These are phyloP conservation scores for Alternaria postmessia DNA, from an alignment of 2,329 filamentous ascomycete genomes.

Conservation along the genomic window DNA sequence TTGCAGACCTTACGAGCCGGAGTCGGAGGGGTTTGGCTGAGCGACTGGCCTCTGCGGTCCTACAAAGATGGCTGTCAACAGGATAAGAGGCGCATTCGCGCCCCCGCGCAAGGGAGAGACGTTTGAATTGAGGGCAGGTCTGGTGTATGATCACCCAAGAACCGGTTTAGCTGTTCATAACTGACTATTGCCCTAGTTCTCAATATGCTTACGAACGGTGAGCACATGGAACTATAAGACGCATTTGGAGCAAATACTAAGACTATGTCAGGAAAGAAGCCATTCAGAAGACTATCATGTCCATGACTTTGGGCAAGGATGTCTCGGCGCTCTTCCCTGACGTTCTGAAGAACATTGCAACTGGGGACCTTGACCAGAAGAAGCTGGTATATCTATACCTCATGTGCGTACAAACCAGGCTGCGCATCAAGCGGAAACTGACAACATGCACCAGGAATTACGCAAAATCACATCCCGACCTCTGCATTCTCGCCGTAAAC, in stretches of 20 bases:
- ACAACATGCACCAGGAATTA: slow-evolving; percentile 76
- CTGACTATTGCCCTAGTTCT: slow-evolving; percentile 67
- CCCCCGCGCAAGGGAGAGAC: slow-evolving; percentile 96
- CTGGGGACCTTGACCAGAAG: slow-evolving; percentile 93
- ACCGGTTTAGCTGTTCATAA: slow-evolving; percentile 21
- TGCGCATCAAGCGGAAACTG: slow-evolving; percentile 4
- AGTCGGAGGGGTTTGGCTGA: slow-evolving; percentile 48
- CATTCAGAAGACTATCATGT: slow-evolving; percentile 99
- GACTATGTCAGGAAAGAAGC: slow-evolving; percentile 77
- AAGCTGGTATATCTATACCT: slow-evolving; percentile 98
- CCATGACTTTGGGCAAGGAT: slow-evolving; percentile 98
- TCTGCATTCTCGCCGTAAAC: slow-evolving; percentile 98
- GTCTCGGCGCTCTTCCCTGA: slow-evolving; percentile 97
- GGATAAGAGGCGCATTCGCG: slow-evolving; percentile 92
- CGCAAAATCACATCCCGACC: slow-evolving; percentile 96
- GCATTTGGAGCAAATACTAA: slow-evolving; percentile 44
- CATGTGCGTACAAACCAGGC: slow-evolving; percentile 67
- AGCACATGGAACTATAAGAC: slow-evolving; percentile 15
- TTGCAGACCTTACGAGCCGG: slow-evolving; percentile 13
- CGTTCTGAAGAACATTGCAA: slow-evolving; percentile 98
- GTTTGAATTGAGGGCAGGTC: slow-evolving; percentile 91
- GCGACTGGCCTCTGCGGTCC: slow-evolving; percentile 39
- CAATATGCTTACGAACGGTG: slow-evolving; percentile 97
- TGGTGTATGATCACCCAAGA: slow-evolving; percentile 65
- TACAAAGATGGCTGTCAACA: slow-evolving; percentile 85